Base-by-base conservation (phyloP, 192 early-diverging fungal species). In the Gorgonomyces haynaldii region DNA sequence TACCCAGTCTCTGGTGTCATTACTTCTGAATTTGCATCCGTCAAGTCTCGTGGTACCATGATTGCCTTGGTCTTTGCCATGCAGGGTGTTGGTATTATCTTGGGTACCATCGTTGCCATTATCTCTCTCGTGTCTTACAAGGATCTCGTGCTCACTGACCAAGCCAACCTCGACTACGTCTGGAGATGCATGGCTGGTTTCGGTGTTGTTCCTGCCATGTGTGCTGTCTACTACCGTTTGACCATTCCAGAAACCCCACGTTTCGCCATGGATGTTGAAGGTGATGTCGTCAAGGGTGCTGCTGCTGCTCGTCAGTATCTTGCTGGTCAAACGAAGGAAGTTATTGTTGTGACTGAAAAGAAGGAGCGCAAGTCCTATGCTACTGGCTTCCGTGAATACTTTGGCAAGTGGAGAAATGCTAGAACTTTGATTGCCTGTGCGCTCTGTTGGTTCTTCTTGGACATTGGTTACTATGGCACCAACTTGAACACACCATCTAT, bases 211-310 rank as follows among this genome's bases (percentile, higher is more conserved):
- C 93, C 93, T 8, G 84, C 75, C 32, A 39, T 91, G 4, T 58
- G 65, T 37, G 84, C 93, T 16, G 73, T 97, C 39, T 97, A 94
- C 73, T 94, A 81, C 72, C 86, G 66, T 58, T 43, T 73, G 22
- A 91, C 88, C 40, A 91, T 93, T 49, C 86, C 89, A 36, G 92
- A 96, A 65, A 91, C 92, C 27, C 92, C 92, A 13, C 87, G 90
- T 57, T 96, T 79, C 70, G 65, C 63, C 7, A 66, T 81, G 47
- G 80, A 82, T 57, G 78, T 86, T 45, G 65, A 70, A 43, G 81
- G 81, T 24, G 81, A 91, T 45, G 61, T 28, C 17, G 26, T 2
- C 1, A 25, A 43, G 26, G 42, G 25, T 43, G 26, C 26, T 28
- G 42, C 42, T n/a, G 5, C 22, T 43, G 42, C 42, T 12, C 25